Evolutionary conservation across 176 grass and related monocot species (phyloP), one percentile per base, ranked within the genome.

Genomic region (Themeda triandra): DNA sequence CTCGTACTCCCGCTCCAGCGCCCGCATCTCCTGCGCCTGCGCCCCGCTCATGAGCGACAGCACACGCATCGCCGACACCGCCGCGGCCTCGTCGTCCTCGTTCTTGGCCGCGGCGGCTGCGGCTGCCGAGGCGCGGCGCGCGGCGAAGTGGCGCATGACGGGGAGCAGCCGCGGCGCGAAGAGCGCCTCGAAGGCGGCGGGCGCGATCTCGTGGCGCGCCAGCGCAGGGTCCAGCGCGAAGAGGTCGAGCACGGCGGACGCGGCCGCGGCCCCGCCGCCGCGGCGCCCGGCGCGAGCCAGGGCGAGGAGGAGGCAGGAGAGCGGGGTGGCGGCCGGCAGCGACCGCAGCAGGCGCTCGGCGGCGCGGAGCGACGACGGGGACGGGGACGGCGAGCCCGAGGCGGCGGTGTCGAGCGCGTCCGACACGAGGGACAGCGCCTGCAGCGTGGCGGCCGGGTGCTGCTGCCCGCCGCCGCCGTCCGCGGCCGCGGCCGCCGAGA

Each of bases 121-220:
- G 9, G 82, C 66, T 23, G 81, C 79, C 17, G 84, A 40, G n/a
- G 88, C 76, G 6, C 92, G 92, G 83, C 87, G 89, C 19, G 87
- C 84, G 24, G 86, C 83, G 80, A 94, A 94, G 83, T 90, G 83
- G 21, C 83, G 88, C 86, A 88, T 82, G 14, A 91, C 71, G 69
- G 92, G 83, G 54, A 91, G 86, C 8, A 94, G 83, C 39, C 87
- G 86, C 42, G 88, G 92, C 42, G 89, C 83, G 83, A 94, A 94
- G 74, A 94, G 88, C 53, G 75, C 86, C 80, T 94, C 92, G 73
- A 94, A 94, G n/a, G 84, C 80, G 19, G 69, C 56, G 0, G 88
- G 88, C 58, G 88, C 88, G 83, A 94, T 36, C 75, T 94, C 86
- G 76, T 91, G 83, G 19, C 92, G 88, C 53, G 92, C 86, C 3